Percentiles rank a stretch among this genome's conserved stretches.
These are phyloP conservation scores for Postia placenta DNA, from an alignment of 768 basidiomycete species.

Conservation along the genomic window DNA sequence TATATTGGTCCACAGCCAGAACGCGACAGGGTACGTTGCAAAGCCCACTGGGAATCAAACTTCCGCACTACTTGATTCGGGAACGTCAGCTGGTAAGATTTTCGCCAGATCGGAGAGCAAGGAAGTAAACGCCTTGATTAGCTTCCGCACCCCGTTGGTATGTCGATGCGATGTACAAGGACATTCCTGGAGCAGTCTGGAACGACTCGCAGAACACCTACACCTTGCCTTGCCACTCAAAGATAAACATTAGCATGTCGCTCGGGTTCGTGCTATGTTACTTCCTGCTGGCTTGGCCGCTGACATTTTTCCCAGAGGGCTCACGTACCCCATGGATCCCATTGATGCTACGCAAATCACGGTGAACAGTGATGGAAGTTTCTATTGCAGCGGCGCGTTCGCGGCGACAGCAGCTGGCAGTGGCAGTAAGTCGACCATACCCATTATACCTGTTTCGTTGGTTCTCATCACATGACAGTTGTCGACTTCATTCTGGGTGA, in stretches of 20 bases:
- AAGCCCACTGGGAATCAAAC: not conserved
- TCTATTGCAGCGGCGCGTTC: conserved; percentile 1
- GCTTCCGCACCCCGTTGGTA: conserved; percentile 4
- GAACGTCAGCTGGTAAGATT: conserved; percentile 1
- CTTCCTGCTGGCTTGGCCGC: not conserved
- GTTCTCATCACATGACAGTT: not conserved
- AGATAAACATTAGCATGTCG: conserved; percentile 7
- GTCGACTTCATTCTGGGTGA: conserved; percentile 18
- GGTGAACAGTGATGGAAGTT: not conserved
- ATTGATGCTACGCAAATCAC: not conserved
- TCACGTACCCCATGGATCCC: conserved; percentile 6
- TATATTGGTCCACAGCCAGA: too few relatives aligned
- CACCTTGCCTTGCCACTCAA: conserved; percentile 7
- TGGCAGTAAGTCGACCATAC: not conserved
- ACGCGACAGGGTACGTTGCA: too few relatives aligned
- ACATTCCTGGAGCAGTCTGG: conserved; percentile 2
- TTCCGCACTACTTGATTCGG: not conserved
- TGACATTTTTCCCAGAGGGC: not conserved
- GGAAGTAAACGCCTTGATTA: too few relatives aligned
- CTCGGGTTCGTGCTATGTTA: conserved; percentile 3
- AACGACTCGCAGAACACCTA: not conserved
- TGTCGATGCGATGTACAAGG: conserved; percentile 8
- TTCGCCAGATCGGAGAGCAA: too few relatives aligned
- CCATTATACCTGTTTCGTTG: not conserved
- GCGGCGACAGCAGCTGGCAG: not conserved